Base-by-base conservation (phyloP, 2,329 filamentous ascomycete genomes). In the Juglanconis oblonga region DNA sequence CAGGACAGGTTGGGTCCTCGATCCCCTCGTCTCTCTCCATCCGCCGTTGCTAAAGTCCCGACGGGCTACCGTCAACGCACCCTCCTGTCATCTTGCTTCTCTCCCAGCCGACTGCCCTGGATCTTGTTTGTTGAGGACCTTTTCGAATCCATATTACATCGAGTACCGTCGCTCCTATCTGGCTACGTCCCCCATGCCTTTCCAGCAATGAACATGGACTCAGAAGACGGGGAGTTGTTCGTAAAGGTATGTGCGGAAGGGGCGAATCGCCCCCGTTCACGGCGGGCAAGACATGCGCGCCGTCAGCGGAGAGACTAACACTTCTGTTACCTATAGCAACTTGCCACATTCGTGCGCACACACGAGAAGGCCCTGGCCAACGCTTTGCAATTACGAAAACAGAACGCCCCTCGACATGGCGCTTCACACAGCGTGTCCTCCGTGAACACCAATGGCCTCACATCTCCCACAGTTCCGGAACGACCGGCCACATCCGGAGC, bases 341-440 rank as follows among this genome's bases (percentile, higher is more conserved):
- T 99, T 73, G 93, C 94, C 72, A 89, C 89, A 77, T 98, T 97
- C 77, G 92, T 99, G 77, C 92, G 93, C 64, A 97, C 92, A 58
- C 92, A 99, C 80, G 95, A 99, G 77, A 96, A 96, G 78, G 94
- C 93, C 42, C 85, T 99, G 64, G 95, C 95, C 72, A 98, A 98
- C 79, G 94, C 94, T 69, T 81, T 97, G 64, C 94, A 97, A 75
- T 83, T 96, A 68, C 88, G 89, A 73, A 87, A 91, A 68, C 88
- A 91, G 69, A 83, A 85, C 64, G 78, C 81, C 45, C 79, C 85
- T 64, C 89, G 88, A 69, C 87, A 93, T 86, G 85, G 83, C 66
- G 77, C 85, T 58, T 87, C 88, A 11, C 85, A 87, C 68, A 88
- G 84, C 70, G 81, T 86, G 54, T 85, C 84, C 62, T 81, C 84